Evolutionary conservation across 768 basidiomycete genomes (phyloP), one percentile per base, ranked within the genome.

Genomic region (Omphalotus guepiniiformis): DNA sequence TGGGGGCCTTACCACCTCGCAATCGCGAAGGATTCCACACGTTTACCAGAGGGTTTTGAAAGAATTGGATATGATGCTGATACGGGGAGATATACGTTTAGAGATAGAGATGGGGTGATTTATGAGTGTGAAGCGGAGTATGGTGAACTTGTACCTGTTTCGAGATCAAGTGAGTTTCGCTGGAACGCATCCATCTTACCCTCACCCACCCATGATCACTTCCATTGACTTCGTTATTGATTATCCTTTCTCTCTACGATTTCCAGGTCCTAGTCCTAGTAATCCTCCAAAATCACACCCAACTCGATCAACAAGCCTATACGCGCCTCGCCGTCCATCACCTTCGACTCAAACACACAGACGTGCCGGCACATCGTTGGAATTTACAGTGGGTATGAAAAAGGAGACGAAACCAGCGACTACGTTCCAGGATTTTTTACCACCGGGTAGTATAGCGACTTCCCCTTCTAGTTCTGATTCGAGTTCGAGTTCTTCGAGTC

Each of bases 11-110:
- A 32, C 11, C 32, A 5, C 12, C 9, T 15, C 19, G 19, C 25
- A 23, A 18, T 23, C 13, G 19, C 32, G 52, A 18, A 74, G 74
- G 73, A 75, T 49, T 28, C 62, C 4, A 46, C 50, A 29, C 70
- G 70, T 34, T 63, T 76, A 6, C 72, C 74, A 6, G 66, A 68
- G 47, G 79, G 78, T 23, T 64, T 80, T 56, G 68, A 64, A 42
- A 68, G 80, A 5, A 64, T 78, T 9, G 74, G 62, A 2, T 82
- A 81, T 47, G 80, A 82, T 51, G 68, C 76, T 0, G 80, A 82
- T 45, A 69, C 73, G 0, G 57, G 66, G n/a, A 61, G 65, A 12
- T 81, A 80, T 48, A 74, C 69, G 3, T 82, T 80, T 41, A 56
- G 64, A 26, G 79, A 82, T 47, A 51, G 53, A 2, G 56, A 68